Conservation (phyloP, 1,284 basidiomycete genomes). For the Sporisorium graminicola region DNA sequence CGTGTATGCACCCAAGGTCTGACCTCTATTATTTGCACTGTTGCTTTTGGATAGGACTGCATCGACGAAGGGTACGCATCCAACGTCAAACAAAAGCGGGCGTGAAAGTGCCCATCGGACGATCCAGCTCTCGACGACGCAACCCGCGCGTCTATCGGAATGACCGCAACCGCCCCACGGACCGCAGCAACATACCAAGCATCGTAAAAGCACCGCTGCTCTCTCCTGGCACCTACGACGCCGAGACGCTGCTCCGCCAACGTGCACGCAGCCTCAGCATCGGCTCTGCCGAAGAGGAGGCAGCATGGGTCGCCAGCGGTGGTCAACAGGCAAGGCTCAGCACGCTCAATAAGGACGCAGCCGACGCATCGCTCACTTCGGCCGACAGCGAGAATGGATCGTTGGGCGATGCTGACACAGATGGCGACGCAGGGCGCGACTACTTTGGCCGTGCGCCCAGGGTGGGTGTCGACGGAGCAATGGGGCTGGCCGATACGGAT, state of each 20-base stretch:
- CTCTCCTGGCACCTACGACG: constrained; percentile 61
- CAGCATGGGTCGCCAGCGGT: constrained; percentile 54
- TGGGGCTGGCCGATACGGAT: constrained; percentile 57
- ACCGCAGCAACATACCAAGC: constrained; percentile 39
- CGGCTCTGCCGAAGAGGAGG: constrained; percentile 50
- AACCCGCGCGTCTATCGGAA: constrained; percentile 35
- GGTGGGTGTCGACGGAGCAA: constrained; percentile 57
- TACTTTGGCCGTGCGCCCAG: constrained; percentile 45
- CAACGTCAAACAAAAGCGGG: constrained; percentile 29
- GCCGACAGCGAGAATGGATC: constrained; percentile 25
- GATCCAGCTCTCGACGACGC: constrained; percentile 22
- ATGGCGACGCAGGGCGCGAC: constrained; percentile 13
- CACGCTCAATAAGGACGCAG: constrained; percentile 22
- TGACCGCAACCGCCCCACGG: constrained; percentile 38
- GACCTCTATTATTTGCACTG: neutral
- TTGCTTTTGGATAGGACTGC: constrained; percentile 29
- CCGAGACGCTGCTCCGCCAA: constrained; percentile 59
- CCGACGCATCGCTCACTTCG: constrained; percentile 11
- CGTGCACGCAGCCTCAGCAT: constrained; percentile 50
- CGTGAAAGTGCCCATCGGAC: constrained; percentile 15
- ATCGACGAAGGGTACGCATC: constrained; percentile 54
- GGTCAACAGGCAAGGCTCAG: constrained; percentile 50
- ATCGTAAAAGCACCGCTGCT: constrained; percentile 54
- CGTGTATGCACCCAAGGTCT: neutral
- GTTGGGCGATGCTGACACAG: constrained; percentile 4